Evolutionary conservation across 257 asterid genomes (phyloP).

Genomic region (Osmanthus fragrans): DNA sequence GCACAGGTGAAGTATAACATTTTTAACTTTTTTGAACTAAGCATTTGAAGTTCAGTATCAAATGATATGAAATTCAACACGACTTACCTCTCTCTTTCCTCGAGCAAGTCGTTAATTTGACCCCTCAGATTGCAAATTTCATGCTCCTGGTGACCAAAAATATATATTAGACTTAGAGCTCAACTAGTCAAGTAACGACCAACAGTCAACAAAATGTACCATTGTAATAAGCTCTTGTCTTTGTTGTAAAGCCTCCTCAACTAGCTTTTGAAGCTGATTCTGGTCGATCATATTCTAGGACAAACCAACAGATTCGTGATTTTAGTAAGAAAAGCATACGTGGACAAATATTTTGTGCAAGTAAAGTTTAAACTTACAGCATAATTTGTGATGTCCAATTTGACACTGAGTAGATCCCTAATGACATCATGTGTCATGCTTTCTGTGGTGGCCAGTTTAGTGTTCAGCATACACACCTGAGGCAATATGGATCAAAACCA

Average conservation of each 20-base stretch:
- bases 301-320: constrained; percentile 11
- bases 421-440: constrained; percentile 96
- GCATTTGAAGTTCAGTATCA: not conserved
- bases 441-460: constrained; percentile 81
- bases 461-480: constrained; percentile 74
- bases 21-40: not conserved
- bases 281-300: constrained; percentile 67
- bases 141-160: constrained; percentile 51
- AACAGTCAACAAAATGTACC: constrained; percentile 41
- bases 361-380: constrained; percentile 55
- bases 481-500: constrained; percentile 8
- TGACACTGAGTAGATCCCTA: constrained; percentile 90
- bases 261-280: constrained; percentile 69
- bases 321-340: constrained; percentile 12
- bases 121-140: constrained; percentile 55
- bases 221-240: constrained; percentile 48
- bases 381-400: constrained; percentile 77
- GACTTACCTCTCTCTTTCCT: constrained; percentile 70
- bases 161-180: constrained; percentile 23
- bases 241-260: constrained; percentile 74
- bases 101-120: constrained; percentile 56
- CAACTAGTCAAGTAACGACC: constrained; percentile 7
- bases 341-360: constrained; percentile 1
- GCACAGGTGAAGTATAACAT: not conserved
- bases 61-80: constrained; percentile 18